phyloP scores from a whole-genome alignment of 1,284 basidiomycete genomes.

The Bondarzewia mesenterica region DNA sequence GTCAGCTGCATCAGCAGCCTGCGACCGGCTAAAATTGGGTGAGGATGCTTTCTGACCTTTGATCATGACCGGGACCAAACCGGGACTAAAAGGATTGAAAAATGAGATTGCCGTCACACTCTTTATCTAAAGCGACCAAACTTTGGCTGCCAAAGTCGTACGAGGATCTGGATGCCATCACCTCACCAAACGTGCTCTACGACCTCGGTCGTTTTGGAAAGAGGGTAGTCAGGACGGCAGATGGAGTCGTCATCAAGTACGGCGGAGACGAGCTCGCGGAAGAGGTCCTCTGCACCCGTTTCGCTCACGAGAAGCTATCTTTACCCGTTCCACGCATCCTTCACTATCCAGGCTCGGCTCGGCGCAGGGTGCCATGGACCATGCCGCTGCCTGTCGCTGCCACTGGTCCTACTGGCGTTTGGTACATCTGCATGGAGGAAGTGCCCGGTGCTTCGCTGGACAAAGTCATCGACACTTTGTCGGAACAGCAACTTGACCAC shows the following conservation, averaged over 20 bases:
- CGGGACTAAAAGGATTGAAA: no score
- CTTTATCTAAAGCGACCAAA: background rate
- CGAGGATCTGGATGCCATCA: background rate
- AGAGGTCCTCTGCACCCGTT: background rate
- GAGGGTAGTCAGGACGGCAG: background rate
- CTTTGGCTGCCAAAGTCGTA: background rate
- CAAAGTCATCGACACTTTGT: slow-evolving; percentile 12
- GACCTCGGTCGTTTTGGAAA: no score
- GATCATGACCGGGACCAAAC: background rate
- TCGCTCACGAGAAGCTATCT: background rate
- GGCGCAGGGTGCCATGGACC: background rate
- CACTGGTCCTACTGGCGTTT: background rate
- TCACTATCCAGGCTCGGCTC: slow-evolving; percentile 1
- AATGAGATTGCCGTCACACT: background rate
- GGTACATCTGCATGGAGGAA: slow-evolving; percentile 14
- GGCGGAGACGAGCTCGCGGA: slow-evolving; percentile 2
- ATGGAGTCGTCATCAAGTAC: slow-evolving; percentile 5
- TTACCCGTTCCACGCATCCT: slow-evolving; percentile 3
- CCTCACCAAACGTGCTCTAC: no score
- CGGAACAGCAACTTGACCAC: slow-evolving; percentile 14
- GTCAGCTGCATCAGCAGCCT: no score
- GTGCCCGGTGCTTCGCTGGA: slow-evolving; percentile 15
- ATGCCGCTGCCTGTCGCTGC: background rate
- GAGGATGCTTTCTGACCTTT: no score
- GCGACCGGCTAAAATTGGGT: no score